These are phyloP conservation scores for Hibiscus mutabilis DNA, from an alignment of 345 rosid species.

Conservation along the genomic window DNA sequence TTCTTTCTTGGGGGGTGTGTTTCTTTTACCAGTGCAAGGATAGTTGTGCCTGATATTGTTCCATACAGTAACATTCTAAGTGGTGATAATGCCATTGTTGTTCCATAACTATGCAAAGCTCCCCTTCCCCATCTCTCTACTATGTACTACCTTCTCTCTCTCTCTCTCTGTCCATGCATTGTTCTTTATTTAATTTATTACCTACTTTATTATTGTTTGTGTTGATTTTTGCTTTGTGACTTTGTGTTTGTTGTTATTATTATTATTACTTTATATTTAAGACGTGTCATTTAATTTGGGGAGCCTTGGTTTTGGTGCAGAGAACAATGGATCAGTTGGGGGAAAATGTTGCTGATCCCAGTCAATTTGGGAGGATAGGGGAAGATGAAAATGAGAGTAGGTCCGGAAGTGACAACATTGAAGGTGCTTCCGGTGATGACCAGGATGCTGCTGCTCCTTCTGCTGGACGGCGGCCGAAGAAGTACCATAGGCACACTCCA, in stretches of 20 bases:
- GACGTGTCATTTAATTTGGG: slow-evolving; percentile 6
- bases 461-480: slow-evolving; percentile 33
- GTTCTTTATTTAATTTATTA: slow-evolving; percentile 11
- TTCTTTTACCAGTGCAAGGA: background rate
- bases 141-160: slow-evolving; percentile 31
- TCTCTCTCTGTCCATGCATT: slow-evolving; percentile 32
- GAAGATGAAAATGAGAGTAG: slow-evolving; percentile 51
- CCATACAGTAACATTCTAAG: slow-evolving; percentile 21
- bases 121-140: background rate
- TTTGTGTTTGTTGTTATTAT: background rate
- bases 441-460: slow-evolving; percentile 25
- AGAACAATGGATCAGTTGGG: slow-evolving; percentile 42
- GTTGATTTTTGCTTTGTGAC: background rate
- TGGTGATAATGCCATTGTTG: slow-evolving; percentile 25
- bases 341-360: slow-evolving; percentile 35
- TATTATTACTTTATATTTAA: background rate
- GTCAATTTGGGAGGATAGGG: slow-evolving; percentile 22
- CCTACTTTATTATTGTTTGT: slow-evolving; percentile 11
- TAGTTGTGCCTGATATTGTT: slow-evolving; percentile 22
- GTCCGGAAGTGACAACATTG: slow-evolving; percentile 52
- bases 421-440: slow-evolving; percentile 55
- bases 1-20: too few species aligned
- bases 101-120: slow-evolving; percentile 11
- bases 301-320: slow-evolving; percentile 23
- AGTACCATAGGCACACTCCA: slow-evolving; percentile 70